Conservation (phyloP, 441 rosid genomes). For the Syzygium syzygioides region DNA sequence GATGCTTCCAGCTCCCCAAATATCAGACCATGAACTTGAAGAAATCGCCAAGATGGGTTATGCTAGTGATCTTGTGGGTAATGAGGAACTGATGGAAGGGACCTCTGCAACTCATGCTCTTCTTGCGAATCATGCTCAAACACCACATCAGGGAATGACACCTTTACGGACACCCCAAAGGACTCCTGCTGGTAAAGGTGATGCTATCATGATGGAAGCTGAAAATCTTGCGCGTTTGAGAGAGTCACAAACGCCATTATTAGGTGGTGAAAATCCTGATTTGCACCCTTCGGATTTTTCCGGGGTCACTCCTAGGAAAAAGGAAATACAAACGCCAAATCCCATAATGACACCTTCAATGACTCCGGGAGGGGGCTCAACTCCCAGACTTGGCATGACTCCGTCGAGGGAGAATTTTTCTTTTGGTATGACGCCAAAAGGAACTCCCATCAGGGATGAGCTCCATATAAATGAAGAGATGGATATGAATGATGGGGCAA, state of each 20-base stretch:
- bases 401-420: conserved; percentile 85
- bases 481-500: conserved; percentile 73
- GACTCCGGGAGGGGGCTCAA: conserved; percentile 82
- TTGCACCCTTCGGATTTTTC: conserved; percentile 99
- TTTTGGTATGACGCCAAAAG: conserved; percentile 80
- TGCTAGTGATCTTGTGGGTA: conserved; percentile 79
- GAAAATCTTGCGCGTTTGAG: conserved; percentile 91
- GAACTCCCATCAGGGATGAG: conserved; percentile 95
- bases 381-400: conserved; percentile 90
- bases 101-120: conserved; percentile 93
- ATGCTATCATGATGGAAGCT: conserved; percentile 99
- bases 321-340: conserved; percentile 87
- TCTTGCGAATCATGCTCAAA: conserved; percentile 88
- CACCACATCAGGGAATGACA: conserved; percentile 84
- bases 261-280: conserved; percentile 99
- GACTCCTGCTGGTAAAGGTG: conserved; percentile 96
- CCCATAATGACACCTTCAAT: conserved; percentile 82
- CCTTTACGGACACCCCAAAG: conserved; percentile 92
- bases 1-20: conserved; percentile 98
- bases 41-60: conserved; percentile 99
- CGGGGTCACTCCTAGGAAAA: conserved; percentile 92
- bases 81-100: conserved; percentile 82
- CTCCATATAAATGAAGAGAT: conserved; percentile 89
- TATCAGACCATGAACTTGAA: conserved; percentile 87
- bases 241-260: conserved; percentile 94